phyloP scores from a whole-genome alignment of 768 basidiomycete species.

The Hortiboletus flavorubellus region DNA sequence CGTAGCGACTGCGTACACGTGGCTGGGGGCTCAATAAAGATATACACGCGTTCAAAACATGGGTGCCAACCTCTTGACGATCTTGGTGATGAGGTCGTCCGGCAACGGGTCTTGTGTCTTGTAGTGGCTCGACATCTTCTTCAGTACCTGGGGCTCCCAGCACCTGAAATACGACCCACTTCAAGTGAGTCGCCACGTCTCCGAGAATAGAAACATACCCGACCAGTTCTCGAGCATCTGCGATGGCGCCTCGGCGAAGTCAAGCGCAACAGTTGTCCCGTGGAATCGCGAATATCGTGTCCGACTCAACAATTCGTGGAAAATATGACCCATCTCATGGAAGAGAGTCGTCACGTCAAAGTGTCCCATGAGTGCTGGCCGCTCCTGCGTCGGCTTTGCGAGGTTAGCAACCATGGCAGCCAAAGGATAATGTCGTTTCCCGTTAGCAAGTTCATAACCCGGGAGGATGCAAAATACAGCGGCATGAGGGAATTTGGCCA shows the following conservation, averaged over 20 bases:
- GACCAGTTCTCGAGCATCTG: conserved; percentile 92
- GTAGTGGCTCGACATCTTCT: conserved; percentile 75
- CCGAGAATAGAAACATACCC: conserved; percentile 1
- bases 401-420: conserved; percentile 86
- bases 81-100: conserved; percentile 63
- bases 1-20: conserved; percentile 52
- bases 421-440: conserved; percentile 65
- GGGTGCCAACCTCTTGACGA: conserved; percentile 60
- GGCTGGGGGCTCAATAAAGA: background rate
- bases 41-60: background rate
- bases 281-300: conserved; percentile 77
- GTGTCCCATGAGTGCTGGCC: conserved; percentile 80
- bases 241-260: conserved; percentile 87
- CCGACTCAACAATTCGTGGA: conserved; percentile 62
- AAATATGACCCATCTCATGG: conserved; percentile 81
- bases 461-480: conserved; percentile 75
- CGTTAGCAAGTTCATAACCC: conserved; percentile 54
- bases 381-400: conserved; percentile 73
- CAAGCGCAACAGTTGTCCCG: conserved; percentile 71
- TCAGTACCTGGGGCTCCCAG: conserved; percentile 75
- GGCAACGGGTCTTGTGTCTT: conserved; percentile 68
- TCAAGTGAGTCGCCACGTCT: background rate
- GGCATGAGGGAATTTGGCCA: conserved; percentile 76
- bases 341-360: conserved; percentile 85
- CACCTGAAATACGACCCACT: conserved; percentile 41